Percentiles rank a stretch among this genome's conserved stretches.
These are phyloP conservation scores for Aspergillus sergii DNA, from an alignment of 2,329 filamentous ascomycete genomes.

Conservation along the genomic window DNA sequence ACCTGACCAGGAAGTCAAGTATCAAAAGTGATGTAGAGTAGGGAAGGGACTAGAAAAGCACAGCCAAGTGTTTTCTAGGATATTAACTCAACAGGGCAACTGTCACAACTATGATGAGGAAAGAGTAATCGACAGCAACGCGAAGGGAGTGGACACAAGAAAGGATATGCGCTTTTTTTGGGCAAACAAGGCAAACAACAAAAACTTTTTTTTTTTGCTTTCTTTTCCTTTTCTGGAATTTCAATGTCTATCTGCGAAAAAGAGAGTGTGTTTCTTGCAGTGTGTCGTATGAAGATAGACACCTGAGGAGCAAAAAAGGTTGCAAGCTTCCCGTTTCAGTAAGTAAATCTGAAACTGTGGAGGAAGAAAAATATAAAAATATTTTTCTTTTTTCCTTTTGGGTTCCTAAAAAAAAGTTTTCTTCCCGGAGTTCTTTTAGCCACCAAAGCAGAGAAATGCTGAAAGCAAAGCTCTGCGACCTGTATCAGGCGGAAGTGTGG, in stretches of 20 bases:
- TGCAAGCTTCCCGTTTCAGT: constrained; percentile 29
- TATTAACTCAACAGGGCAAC: constrained; percentile 18
- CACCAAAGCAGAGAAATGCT: constrained; percentile 20
- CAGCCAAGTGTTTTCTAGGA: constrained; percentile 41
- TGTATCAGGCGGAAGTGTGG: constrained; percentile 19
- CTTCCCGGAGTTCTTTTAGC: constrained; percentile 23
- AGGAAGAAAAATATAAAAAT: constrained; percentile 5
- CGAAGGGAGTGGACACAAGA: constrained; percentile 22
- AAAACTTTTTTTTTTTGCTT: constrained; percentile 21
- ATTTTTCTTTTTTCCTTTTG: constrained; percentile 16
- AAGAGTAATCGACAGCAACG: constrained; percentile 17
- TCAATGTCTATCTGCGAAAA: constrained; percentile 30
- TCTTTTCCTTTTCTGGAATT: constrained; percentile 25
- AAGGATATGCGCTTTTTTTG: constrained; percentile 20
- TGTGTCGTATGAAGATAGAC: constrained; percentile 22
- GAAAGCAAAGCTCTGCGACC: constrained; percentile 21
- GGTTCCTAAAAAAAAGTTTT: constrained; percentile 19
- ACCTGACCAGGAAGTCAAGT: constrained; percentile 8
- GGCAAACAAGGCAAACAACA: constrained; percentile 17
- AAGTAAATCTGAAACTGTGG: constrained; percentile 22
- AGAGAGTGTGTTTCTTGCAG: constrained; percentile 19
- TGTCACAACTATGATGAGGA: constrained; percentile 20
- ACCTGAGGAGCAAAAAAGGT: constrained; percentile 17
- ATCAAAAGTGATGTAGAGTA: constrained; percentile 15
- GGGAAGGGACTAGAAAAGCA: constrained; percentile 34